Conservation (phyloP, 805 yeast species). For the Saccharomycopsis capsularis region DNA sequence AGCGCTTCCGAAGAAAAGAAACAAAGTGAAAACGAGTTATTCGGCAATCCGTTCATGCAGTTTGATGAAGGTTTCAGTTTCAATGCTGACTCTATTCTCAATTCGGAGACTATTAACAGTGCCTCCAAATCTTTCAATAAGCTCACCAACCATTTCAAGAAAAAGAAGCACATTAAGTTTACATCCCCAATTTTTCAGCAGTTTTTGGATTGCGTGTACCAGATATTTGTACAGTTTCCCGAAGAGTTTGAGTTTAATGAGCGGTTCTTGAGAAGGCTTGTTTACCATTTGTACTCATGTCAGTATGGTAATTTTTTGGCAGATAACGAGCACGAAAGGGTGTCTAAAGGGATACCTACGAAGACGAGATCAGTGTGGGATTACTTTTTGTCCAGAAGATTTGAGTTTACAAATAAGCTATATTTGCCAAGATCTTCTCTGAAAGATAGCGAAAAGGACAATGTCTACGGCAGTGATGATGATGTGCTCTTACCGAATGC, state of each 20-base stretch:
- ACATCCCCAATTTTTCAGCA: conserved; percentile 94
- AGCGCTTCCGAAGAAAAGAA: background rate
- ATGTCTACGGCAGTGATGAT: conserved; percentile 27
- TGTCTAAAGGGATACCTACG: conserved; percentile 31
- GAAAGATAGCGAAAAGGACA: conserved; percentile 4
- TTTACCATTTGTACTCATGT: conserved; percentile 86
- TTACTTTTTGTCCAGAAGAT: conserved; percentile 69
- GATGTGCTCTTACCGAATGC: conserved; percentile 49
- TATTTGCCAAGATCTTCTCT: conserved; percentile 28
- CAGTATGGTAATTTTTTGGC: conserved; percentile 89
- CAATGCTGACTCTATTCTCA: conserved; percentile 13
- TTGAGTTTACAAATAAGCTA: conserved; percentile 55
- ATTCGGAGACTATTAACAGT: conserved; percentile 29
- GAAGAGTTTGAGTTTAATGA: conserved; percentile 79
- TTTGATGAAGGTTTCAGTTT: conserved; percentile 16
- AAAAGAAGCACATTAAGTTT: conserved; percentile 44
- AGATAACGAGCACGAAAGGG: conserved; percentile 63
- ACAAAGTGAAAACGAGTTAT: background rate
- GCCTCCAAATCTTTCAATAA: conserved; percentile 40
- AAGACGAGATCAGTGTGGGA: conserved; percentile 86
- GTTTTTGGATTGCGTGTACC: conserved; percentile 84
- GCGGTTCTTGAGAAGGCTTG: conserved; percentile 71
- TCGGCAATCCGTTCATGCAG: background rate
- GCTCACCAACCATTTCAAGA: conserved; percentile 45
- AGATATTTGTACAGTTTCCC: conserved; percentile 65